Base-by-base conservation (phyloP, 73 alveolate genomes). In the Durusdinium trenchii region DNA sequence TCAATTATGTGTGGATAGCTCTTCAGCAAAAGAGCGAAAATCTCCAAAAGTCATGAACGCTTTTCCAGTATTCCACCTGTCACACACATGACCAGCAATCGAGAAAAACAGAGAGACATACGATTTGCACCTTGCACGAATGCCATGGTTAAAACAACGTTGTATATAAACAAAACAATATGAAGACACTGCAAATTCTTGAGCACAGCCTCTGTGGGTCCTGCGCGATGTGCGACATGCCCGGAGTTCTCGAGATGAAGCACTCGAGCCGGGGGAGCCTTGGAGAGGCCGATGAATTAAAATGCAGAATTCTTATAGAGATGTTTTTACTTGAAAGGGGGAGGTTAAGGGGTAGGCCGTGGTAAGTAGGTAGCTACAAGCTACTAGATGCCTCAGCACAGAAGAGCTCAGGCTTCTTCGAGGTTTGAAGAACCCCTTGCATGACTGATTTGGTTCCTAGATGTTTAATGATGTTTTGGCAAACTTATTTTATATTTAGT, bases 11-110 rank as follows among this genome's bases (percentile, higher is more conserved):
- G 91, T 28, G 91, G 71, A 48, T 47, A 40, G 95, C 51, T 79
- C 64, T 42, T 90, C 97, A 90, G 87, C 89, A 90, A 57, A 67
- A 90, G 87, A 90, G 89, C 12, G 97, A 75, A 52, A 61, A 75
- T 69, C 97, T 64, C 97, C 97, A 90, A 52, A 90, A 90, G 97
- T 90, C 97, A 30, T 90, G 97, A 51, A 90, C 97, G 20, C 73
- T 90, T 54, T 69, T 90, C 97, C 97, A 90, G 76, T 90, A 90
- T 6, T 90, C 97, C 67, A 26, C 87, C 97, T 90, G 48, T 40
- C 67, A 60, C 50, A 46, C 32, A 36, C 32, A 42, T 23, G 43
- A 20, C 79, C 20, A 54, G 64, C 79, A 64, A 64, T 20, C 79
- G 43, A 35, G 6, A 12, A 23, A 64, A 6, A 3, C 46, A 35